These are phyloP conservation scores for Botrytis elliptica DNA, from an alignment of 2,329 filamentous ascomycete genomes.

Conservation along the genomic window DNA sequence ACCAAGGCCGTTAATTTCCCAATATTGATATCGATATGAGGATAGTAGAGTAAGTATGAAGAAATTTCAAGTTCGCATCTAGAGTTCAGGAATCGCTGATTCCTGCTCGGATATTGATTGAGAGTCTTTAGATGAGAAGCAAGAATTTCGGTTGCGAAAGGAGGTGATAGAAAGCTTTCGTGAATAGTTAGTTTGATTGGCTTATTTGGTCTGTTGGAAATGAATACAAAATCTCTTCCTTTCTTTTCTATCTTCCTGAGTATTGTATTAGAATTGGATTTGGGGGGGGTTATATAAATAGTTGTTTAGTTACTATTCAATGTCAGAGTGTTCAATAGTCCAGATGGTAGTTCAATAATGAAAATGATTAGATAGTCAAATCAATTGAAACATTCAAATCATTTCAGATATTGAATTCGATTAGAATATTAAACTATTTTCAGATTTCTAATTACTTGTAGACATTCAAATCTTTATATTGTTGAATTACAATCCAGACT, in stretches of 20 bases:
- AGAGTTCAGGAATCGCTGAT: not conserved
- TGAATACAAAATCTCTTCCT: not conserved
- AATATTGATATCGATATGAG: not conserved
- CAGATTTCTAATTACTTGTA: no score
- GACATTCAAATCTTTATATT: no score
- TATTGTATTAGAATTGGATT: not conserved
- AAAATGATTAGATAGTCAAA: no score
- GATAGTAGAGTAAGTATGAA: not conserved
- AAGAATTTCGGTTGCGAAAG: not conserved
- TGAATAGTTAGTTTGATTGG: not conserved
- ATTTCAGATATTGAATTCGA: no score
- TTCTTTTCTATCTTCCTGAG: not conserved
- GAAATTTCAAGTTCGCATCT: not conserved
- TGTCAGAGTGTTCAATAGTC: no score
- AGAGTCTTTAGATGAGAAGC: not conserved
- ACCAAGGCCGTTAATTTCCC: not conserved
- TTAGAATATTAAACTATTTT: no score
- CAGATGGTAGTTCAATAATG: no score
- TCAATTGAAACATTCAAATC: no score
- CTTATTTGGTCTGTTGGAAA: not conserved
- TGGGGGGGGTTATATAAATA: not conserved
- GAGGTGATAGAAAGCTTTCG: not conserved
- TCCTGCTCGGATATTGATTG: not conserved
- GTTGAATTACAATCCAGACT: no score
- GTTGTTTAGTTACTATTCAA: not conserved